Base-by-base conservation (phyloP, 2,329 filamentous ascomycete species). In the Lachnellula occidentalis region DNA sequence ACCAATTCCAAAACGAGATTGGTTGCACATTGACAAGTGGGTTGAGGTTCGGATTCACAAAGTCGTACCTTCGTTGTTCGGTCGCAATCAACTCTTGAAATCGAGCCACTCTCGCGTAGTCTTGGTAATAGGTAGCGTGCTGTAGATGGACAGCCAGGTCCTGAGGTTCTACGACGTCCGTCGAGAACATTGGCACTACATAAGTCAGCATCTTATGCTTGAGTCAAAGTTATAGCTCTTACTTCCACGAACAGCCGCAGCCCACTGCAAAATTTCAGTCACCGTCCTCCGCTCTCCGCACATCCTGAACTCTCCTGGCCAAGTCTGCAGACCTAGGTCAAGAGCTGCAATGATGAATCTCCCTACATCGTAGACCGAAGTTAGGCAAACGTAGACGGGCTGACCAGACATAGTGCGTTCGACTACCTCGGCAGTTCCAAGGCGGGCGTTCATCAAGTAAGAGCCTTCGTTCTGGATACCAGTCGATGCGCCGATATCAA, bases 241-340 rank as follows among this genome's bases (percentile, higher is more conserved):
- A 80, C 76, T 68, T 71, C 78, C 70, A 72, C 79, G 73, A n/a
- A 78, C 73, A 37, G 49, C 70, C 67, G 54, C 75, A 71, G 61
- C 77, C 78, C 39, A 73, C 66, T 45, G 72, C 67, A 88, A 74
- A 11, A 91, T 73, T 45, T 85, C 77, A 12, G 76, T 74, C 2
- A 88, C 76, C 1, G 76, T 79, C 68, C 86, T 73, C 5, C 82
- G 74, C 51, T 88, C 84, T n/a, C 87, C 86, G 48, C 77, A 77
- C 78, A 91, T 83, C 39, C 78, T 79, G 67, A 87, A 83, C 66
- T 90, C 87, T 5, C 71, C 69, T 3, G 86, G 86, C 88, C 88
- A 92, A 17, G 69, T 75, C 6, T 74, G 71, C 7, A 76, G 73
- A 0, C 76, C 78, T 41, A 89, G 70, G 45, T 88, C 84, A 31